Evolutionary conservation across 331 rosid species (phyloP).

Genomic region (Quercus tomentella): DNA sequence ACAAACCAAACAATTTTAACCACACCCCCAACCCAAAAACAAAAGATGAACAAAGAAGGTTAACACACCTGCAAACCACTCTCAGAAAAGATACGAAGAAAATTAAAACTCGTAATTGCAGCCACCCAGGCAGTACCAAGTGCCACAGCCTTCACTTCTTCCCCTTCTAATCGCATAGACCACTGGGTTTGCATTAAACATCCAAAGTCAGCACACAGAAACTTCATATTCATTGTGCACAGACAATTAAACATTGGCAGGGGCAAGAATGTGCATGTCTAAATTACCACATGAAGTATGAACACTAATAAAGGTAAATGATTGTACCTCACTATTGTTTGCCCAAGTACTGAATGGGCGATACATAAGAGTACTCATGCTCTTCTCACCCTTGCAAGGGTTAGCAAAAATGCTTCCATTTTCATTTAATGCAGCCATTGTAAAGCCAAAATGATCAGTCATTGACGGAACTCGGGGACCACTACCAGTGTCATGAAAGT

Average conservation of each 20-base stretch:
- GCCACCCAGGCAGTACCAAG: constrained; percentile 91
- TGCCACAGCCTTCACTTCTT: constrained; percentile 92
- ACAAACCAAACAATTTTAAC: neutral
- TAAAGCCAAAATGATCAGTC: constrained; percentile 97
- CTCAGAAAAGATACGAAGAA: constrained; percentile 83
- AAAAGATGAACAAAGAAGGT: neutral
- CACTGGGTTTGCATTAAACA: constrained; percentile 50
- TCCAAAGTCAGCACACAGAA: constrained; percentile 22
- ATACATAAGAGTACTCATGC: constrained; percentile 93
- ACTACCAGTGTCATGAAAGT: constrained; percentile 92
- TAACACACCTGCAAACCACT: constrained; percentile 91
- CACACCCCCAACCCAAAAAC: constrained; percentile 1
- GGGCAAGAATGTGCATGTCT: constrained; percentile 1
- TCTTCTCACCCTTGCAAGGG: constrained; percentile 90
- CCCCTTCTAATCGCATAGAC: constrained; percentile 98
- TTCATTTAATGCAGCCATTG: constrained; percentile 92
- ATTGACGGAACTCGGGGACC: constrained; percentile 91
- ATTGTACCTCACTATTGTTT: constrained; percentile 82
- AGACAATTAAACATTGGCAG: neutral
- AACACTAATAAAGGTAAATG: constrained; percentile 3
- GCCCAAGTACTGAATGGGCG: constrained; percentile 97
- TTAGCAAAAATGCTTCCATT: constrained; percentile 80
- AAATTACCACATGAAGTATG: neutral
- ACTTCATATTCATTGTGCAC: neutral
- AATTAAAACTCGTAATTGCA: constrained; percentile 81